These are phyloP conservation scores for Boletus rex-veris DNA, from an alignment of 768 basidiomycete species.

Conservation along the genomic window DNA sequence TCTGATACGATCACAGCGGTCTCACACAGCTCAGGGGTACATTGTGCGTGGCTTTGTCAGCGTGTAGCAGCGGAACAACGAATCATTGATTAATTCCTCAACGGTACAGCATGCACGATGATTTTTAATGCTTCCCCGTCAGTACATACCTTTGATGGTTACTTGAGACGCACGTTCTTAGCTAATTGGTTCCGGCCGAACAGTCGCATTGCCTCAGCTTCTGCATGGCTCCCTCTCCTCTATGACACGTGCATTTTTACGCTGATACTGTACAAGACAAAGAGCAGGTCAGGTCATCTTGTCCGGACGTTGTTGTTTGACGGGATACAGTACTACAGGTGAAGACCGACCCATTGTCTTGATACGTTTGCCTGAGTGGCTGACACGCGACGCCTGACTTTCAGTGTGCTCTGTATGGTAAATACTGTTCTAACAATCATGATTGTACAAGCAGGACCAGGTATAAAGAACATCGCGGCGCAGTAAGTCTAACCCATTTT, in stretches of 20 bases:
- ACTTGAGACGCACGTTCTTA: background rate
- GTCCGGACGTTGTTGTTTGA: conserved; percentile 29
- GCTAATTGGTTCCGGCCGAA: conserved; percentile 8
- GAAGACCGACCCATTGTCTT: background rate
- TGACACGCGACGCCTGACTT: background rate
- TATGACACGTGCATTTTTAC: conserved; percentile 38
- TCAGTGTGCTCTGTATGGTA: conserved; percentile 38
- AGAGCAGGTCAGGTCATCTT: conserved; percentile 15
- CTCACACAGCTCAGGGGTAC: background rate
- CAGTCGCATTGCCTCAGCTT: conserved; percentile 29
- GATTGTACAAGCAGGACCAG: conserved; percentile 30
- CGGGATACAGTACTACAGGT: conserved; percentile 38
- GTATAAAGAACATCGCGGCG: conserved; percentile 36
- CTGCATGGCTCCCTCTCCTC: conserved; percentile 40
- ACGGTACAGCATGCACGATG: conserved; percentile 39
- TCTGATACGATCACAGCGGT: conserved; percentile 13
- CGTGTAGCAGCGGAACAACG: conserved; percentile 31
- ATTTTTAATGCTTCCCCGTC: conserved; percentile 32
- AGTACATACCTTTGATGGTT: background rate
- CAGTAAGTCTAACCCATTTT: conserved; percentile 18
- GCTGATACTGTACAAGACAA: conserved; percentile 34
- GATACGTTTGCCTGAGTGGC: background rate
- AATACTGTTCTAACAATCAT: conserved; percentile 39
- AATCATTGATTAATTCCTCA: background rate
- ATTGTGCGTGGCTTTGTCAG: conserved; percentile 9